Percentiles rank a stretch among this genome's conserved stretches.
phyloP scores from a whole-genome alignment of 768 basidiomycete genomes.

The Kwoniella dejecticola region DNA sequence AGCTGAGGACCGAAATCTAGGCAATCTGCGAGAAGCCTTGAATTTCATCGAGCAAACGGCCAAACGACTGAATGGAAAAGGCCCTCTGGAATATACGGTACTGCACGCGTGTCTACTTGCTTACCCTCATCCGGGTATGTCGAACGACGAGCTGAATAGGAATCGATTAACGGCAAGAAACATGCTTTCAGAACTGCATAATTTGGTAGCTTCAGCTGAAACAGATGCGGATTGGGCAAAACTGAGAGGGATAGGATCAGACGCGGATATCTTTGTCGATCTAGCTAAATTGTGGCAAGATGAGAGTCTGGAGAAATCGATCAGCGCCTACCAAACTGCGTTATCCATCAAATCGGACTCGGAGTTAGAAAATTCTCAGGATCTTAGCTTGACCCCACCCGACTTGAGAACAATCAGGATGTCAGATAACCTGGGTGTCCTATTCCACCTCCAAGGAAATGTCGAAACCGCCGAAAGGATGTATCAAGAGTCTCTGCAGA shows the following conservation, averaged over 20 bases:
- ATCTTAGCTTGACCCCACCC: slow-evolving; percentile 2
- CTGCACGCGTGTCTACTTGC: slow-evolving; percentile 89
- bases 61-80: slow-evolving; percentile 58
- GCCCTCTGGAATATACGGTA: slow-evolving; percentile 73
- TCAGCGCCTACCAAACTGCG: slow-evolving; percentile 73
- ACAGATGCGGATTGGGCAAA: slow-evolving; percentile 54
- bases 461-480: slow-evolving; percentile 46
- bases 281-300: slow-evolving; percentile 86
- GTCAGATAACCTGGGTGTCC: slow-evolving; percentile 75
- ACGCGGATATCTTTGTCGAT: slow-evolving; percentile 86
- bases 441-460: slow-evolving; percentile 69
- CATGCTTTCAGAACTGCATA: slow-evolving; percentile 65
- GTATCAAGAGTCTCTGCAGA: slow-evolving; percentile 49
- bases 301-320: slow-evolving; percentile 72
- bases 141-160: slow-evolving; percentile 68
- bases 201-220: slow-evolving; percentile 60
- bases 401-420: slow-evolving; percentile 65
- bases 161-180: slow-evolving; percentile 76
- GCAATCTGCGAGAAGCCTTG: slow-evolving; percentile 54
- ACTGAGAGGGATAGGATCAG: slow-evolving; percentile 67
- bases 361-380: slow-evolving; percentile 52
- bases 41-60: slow-evolving; percentile 55
- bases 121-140: slow-evolving; percentile 75
- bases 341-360: slow-evolving; percentile 64
- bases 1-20: slow-evolving; percentile 19